A percentile compares a stretch with the other conserved stretches of the same genome.
These are phyloP conservation scores for Heimioporus sp. DNA, from an alignment of 768 basidiomycete genomes.

Conservation along the genomic window DNA sequence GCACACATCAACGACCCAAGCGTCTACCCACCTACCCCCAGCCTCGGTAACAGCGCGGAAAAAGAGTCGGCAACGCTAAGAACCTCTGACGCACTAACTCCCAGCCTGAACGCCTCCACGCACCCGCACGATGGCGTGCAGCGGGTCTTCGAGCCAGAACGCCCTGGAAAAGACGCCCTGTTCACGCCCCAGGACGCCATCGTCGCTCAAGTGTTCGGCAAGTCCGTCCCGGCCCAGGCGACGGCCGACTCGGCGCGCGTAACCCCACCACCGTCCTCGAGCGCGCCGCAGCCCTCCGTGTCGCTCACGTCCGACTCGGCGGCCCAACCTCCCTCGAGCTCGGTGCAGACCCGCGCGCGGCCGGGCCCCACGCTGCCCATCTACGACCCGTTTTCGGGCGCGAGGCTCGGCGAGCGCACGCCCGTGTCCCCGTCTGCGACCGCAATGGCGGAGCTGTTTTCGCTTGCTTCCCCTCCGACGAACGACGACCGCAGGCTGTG, in stretches of 20 bases:
- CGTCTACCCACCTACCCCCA: slow-evolving; percentile 13
- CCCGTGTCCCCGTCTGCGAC: slow-evolving; percentile 7
- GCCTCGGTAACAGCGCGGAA: slow-evolving; percentile 10
- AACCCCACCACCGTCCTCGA: not conserved
- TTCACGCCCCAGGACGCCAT: slow-evolving; percentile 63
- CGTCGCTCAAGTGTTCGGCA: slow-evolving; percentile 42
- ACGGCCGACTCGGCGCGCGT: not conserved
- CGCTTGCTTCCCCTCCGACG: slow-evolving; percentile 4
- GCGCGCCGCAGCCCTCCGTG: slow-evolving; percentile 8
- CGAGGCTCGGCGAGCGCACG: slow-evolving; percentile 19
- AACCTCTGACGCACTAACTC: slow-evolving; percentile 9
- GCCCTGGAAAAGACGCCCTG: not conserved
- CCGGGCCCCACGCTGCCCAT: slow-evolving; percentile 15
- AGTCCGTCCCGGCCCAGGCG: slow-evolving; percentile 2
- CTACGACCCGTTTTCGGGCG: slow-evolving; percentile 35
- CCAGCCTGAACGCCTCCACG: slow-evolving; percentile 4
- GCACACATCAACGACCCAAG: slow-evolving; percentile 26
- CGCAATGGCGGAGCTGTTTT: slow-evolving; percentile 4
- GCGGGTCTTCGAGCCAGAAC: not conserved
- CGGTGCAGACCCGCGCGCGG: not conserved
- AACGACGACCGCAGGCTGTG: slow-evolving; percentile 54
- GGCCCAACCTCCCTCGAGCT: slow-evolving; percentile 1
- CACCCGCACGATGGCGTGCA: slow-evolving; percentile 1
- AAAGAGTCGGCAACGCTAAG: slow-evolving; percentile 6
- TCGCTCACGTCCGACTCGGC: slow-evolving; percentile 16